Percentiles rank a stretch among this genome's conserved stretches.
phyloP scores from a whole-genome alignment of 306 rosid species.

The Coriaria nepalensis region DNA sequence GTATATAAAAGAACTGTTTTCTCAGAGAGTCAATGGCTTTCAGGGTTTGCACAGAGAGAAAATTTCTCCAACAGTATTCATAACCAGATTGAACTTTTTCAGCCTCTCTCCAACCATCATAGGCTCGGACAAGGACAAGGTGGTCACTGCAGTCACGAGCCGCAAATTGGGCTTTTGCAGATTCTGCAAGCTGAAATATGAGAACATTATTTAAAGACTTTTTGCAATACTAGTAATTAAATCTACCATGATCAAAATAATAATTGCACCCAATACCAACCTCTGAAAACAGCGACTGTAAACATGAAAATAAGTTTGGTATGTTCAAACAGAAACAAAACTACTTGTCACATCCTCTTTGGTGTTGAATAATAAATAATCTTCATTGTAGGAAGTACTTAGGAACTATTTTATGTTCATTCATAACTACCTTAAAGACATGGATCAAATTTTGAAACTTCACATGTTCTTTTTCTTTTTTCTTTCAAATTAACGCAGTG shows the following conservation, averaged over 20 bases:
- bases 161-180: conserved; percentile 34
- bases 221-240: conserved; percentile 5
- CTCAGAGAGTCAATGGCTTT: conserved; percentile 83
- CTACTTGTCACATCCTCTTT: too few relatives aligned
- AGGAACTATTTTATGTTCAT: too few relatives aligned
- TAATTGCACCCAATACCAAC: too few relatives aligned
- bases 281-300: too few relatives aligned
- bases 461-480: too few relatives aligned
- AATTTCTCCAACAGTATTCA: conserved; percentile 93
- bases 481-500: too few relatives aligned
- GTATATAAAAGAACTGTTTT: conserved; percentile 60
- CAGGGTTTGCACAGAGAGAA: conserved; percentile 73
- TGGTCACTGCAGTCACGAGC: conserved; percentile 72
- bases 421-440: too few relatives aligned
- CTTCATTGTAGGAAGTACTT: too few relatives aligned
- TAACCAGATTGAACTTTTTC: conserved; percentile 47
- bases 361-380: too few relatives aligned
- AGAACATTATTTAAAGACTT: conserved; percentile 16
- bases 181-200: conserved; percentile 32
- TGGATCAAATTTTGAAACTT: too few relatives aligned
- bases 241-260: background rate
- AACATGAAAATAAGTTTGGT: too few relatives aligned
- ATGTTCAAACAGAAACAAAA: too few relatives aligned
- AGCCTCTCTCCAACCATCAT: conserved; percentile 84
- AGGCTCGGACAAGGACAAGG: conserved; percentile 72